Evolutionary conservation across 139 green algal genomes (phyloP), one percentile per base, ranked within the genome.

Genomic region (Tetraselmis chui): DNA sequence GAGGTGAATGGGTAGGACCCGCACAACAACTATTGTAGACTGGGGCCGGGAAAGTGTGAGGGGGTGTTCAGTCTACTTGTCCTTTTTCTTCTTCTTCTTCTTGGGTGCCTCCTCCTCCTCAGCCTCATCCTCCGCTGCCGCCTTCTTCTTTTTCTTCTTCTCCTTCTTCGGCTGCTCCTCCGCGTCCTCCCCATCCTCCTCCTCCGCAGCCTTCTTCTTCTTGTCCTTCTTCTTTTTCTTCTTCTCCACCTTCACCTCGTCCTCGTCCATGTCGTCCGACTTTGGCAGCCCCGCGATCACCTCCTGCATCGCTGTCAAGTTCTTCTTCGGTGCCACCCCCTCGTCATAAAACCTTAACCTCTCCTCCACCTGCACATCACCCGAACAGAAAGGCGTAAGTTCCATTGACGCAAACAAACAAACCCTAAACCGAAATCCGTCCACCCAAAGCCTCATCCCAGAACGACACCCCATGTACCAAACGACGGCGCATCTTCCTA

Each of bases 301-400:
- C 18, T 90, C 59, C 77, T 86, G 78, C 26, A 84, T 83, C 59
- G 82, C 86, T 1, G 31, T 79, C 45, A 78, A 28, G 2, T 5
- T 30, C 26, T n/a, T 29, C 23, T 75, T 76, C n/a, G 45, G 76
- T 28, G 26, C 76, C 1, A 80, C 78, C 28, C 45, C 78, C 45
- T 76, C 77, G 76, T 84, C 89, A 25, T 83, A 99, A 85, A 99
- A 99, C 45, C 58, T 84, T 86, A 75, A 45, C 28, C 80, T 84
- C 82, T 88, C 87, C 59, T 91, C 81, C 79, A 87, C 79, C 81
- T 92, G 83, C 84, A 86, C 88, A 59, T 85, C 67, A 79, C 76
- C 76, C 80, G 81, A 79, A 5, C 45, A 5, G 45, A 18, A 89
- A 23, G 90, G 82, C 59, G 83, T 85, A n/a, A 84, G 93, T 1